Evolutionary conservation across 345 rosid genomes (phyloP).

Genomic region (Aquilaria malaccensis): DNA sequence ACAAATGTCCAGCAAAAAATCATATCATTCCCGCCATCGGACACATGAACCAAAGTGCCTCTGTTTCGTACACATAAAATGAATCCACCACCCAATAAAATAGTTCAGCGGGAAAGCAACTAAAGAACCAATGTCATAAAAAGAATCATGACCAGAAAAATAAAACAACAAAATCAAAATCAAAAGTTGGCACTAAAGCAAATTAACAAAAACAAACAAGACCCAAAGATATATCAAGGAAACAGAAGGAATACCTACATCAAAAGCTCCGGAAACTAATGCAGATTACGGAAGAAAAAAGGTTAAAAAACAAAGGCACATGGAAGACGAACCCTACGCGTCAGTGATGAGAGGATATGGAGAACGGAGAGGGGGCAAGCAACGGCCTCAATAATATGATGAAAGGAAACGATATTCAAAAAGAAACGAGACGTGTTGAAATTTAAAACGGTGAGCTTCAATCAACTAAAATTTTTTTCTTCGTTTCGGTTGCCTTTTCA

Average conservation of each 20-base stretch:
- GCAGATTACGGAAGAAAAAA: no score
- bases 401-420: not conserved
- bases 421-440: slow-evolving; percentile 20
- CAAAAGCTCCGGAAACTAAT: no score
- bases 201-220: slow-evolving; percentile 14
- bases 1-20: slow-evolving; percentile 1
- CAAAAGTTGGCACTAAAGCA: slow-evolving; percentile 8
- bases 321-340: slow-evolving; percentile 13
- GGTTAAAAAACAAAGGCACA: slow-evolving; percentile 7
- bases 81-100: not conserved
- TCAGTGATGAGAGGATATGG: slow-evolving; percentile 6
- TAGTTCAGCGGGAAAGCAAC: not conserved
- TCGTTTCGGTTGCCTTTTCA: slow-evolving; percentile 11
- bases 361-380: slow-evolving; percentile 17
- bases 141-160: slow-evolving; percentile 4
- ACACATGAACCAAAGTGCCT: not conserved
- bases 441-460: no score
- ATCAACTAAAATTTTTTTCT: slow-evolving; percentile 11
- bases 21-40: not conserved
- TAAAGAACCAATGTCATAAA: slow-evolving; percentile 10
- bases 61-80: not conserved
- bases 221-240: slow-evolving; percentile 12
- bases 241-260: not conserved
- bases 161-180: slow-evolving; percentile 7
- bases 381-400: slow-evolving; percentile 2